phyloP scores from a whole-genome alignment of 768 basidiomycete species.

The Boletus vermiculosoides region DNA sequence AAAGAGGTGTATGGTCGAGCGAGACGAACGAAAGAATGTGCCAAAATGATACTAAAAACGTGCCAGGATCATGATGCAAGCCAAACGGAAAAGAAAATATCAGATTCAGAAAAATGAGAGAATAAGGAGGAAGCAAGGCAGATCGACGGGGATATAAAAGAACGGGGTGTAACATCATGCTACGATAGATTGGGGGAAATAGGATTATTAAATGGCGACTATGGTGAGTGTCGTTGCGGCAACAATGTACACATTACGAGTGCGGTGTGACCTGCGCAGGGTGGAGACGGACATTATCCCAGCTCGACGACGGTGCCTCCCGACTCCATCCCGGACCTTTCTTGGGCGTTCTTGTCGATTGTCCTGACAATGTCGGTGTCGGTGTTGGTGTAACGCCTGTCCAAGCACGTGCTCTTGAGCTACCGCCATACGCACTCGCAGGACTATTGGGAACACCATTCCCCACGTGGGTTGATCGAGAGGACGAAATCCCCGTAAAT shows the following conservation, averaged over 20 bases:
- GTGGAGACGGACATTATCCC: conserved; percentile 39
- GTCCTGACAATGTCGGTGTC: conserved; percentile 17
- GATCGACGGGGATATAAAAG: too few species aligned
- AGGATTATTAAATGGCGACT: conserved; percentile 6
- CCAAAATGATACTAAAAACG: too few species aligned
- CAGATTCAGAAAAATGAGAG: too few species aligned
- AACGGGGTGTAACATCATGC: too few species aligned
- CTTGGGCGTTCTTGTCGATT: conserved; percentile 10
- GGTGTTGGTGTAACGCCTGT: conserved; percentile 30
- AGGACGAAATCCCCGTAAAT: conserved; percentile 60
- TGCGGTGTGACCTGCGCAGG: background rate
- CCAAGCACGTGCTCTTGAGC: conserved; percentile 31
- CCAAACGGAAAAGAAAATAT: too few species aligned
- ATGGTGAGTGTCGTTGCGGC: background rate
- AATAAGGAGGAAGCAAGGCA: too few species aligned
- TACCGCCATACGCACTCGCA: conserved; percentile 21
- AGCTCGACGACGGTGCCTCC: conserved; percentile 60
- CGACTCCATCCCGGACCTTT: conserved; percentile 26
- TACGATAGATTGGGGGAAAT: too few species aligned
- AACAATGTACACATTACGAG: background rate
- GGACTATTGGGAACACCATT: conserved; percentile 10
- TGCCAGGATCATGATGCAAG: too few species aligned
- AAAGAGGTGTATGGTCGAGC: too few species aligned
- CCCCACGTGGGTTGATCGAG: conserved; percentile 13
- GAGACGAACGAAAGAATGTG: too few species aligned